Percentiles rank a stretch among this genome's conserved stretches.
Conservation (phyloP, 2,329 filamentous ascomycete genomes). For the Cytospora piceae region DNA sequence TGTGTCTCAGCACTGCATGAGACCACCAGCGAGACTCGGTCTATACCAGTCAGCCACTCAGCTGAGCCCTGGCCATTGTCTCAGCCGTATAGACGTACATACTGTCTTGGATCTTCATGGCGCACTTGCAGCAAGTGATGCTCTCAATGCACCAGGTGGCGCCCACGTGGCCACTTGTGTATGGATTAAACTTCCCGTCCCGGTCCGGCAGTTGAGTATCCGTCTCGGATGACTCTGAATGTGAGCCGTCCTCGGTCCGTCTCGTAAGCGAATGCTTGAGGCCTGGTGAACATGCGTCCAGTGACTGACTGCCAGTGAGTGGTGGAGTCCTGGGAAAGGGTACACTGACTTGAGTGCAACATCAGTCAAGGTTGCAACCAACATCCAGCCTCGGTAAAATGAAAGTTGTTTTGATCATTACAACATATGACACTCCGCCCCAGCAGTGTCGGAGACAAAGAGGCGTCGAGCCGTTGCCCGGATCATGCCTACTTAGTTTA, state of each 20-base stretch:
- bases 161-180: background rate
- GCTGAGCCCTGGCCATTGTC: background rate
- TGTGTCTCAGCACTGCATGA: slow-evolving; percentile 1
- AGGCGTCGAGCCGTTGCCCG: too few relatives aligned
- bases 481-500: too few relatives aligned
- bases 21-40: background rate
- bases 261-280: too few relatives aligned
- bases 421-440: too few relatives aligned
- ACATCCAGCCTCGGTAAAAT: too few relatives aligned
- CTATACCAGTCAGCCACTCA: background rate
- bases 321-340: too few relatives aligned
- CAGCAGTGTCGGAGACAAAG: too few relatives aligned
- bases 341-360: too few relatives aligned
- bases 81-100: background rate
- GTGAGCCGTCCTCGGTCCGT: background rate
- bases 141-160: background rate
- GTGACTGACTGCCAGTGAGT: too few relatives aligned
- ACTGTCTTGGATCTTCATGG: background rate
- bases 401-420: too few relatives aligned
- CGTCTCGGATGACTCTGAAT: background rate
- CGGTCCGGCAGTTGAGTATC: background rate
- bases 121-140: background rate
- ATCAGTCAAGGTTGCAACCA: too few relatives aligned
- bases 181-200: background rate
- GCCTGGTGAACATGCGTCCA: too few relatives aligned